phyloP scores from a whole-genome alignment of 805 yeast species.

The Candida qinlingensis region DNA sequence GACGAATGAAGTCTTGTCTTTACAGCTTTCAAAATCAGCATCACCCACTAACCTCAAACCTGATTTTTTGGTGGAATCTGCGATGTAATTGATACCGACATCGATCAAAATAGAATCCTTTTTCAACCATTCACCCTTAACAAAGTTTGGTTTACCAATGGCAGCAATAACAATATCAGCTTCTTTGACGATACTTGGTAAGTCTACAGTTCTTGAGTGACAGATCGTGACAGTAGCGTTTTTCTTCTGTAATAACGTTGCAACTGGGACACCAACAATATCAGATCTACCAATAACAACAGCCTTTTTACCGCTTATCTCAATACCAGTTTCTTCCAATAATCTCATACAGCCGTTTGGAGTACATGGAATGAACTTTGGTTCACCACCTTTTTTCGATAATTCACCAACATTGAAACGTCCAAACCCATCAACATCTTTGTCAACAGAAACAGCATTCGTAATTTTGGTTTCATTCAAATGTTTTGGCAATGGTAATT shows the following conservation, averaged over 20 bases:
- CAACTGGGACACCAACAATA: conserved; percentile 93
- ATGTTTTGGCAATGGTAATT: conserved; percentile 81
- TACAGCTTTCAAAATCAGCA: conserved; percentile 73
- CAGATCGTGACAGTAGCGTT: conserved; percentile 79
- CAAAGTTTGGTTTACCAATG: conserved; percentile 79
- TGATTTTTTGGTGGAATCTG: conserved; percentile 66
- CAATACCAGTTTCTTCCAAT: conserved; percentile 62
- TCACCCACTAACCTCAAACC: conserved; percentile 92
- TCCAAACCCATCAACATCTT: conserved; percentile 96
- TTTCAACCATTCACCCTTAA: conserved; percentile 86
- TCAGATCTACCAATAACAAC: conserved; percentile 95
- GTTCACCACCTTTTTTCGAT: conserved; percentile 78
- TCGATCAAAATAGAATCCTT: conserved; percentile 82
- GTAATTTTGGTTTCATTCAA: conserved; percentile 78
- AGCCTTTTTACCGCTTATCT: conserved; percentile 72
- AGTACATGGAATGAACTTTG: conserved; percentile 87
- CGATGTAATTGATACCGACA: conserved; percentile 89
- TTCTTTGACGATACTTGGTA: conserved; percentile 49
- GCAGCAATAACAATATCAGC: conserved; percentile 94
- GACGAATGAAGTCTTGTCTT: conserved; percentile 56
- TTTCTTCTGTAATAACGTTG: conserved; percentile 73
- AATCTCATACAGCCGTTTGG: conserved; percentile 89
- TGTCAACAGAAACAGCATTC: conserved; percentile 69
- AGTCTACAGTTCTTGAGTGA: conserved; percentile 66
- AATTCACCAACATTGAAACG: conserved; percentile 86